phyloP scores from a whole-genome alignment of 78 protist genomes.

The Ministeria vibrans region DNA sequence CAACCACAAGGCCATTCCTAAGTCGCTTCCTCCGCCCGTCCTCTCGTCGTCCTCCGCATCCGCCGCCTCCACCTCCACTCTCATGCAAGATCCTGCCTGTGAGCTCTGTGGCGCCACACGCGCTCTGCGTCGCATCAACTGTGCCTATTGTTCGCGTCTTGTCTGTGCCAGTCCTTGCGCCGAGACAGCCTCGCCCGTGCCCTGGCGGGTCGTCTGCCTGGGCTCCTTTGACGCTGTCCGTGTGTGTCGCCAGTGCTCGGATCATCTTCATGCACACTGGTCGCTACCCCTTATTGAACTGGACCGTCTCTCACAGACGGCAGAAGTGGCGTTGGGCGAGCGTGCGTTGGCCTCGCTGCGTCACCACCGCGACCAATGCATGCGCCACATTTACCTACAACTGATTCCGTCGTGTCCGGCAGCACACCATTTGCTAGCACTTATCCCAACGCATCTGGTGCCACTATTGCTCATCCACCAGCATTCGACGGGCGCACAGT shows the following conservation, averaged over 20 bases:
- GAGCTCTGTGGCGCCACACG: not conserved
- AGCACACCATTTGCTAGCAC: not conserved
- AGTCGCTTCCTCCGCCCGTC: no score
- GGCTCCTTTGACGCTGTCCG: not conserved
- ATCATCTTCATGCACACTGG: not conserved
- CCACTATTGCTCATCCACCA: not conserved
- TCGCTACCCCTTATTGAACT: not conserved
- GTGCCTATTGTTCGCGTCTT: not conserved
- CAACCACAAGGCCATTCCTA: not conserved
- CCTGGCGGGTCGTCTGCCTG: not conserved
- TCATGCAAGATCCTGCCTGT: not conserved
- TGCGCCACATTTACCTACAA: not conserved
- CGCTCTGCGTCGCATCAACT: not conserved
- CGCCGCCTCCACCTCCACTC: not conserved
- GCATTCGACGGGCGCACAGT: not conserved
- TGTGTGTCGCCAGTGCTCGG: not conserved
- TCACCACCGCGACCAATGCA: not conserved
- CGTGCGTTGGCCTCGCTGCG: not conserved
- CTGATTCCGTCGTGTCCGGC: slow-evolving; percentile 1
- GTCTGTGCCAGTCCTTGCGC: not conserved
- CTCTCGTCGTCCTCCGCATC: no score
- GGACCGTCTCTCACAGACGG: not conserved
- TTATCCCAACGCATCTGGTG: not conserved
- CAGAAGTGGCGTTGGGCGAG: not conserved
- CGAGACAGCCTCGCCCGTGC: not conserved